Evolutionary conservation across 2,329 filamentous ascomycete species (phyloP), one percentile per base, ranked within the genome.

Genomic region (Xylariaceae sp.): DNA sequence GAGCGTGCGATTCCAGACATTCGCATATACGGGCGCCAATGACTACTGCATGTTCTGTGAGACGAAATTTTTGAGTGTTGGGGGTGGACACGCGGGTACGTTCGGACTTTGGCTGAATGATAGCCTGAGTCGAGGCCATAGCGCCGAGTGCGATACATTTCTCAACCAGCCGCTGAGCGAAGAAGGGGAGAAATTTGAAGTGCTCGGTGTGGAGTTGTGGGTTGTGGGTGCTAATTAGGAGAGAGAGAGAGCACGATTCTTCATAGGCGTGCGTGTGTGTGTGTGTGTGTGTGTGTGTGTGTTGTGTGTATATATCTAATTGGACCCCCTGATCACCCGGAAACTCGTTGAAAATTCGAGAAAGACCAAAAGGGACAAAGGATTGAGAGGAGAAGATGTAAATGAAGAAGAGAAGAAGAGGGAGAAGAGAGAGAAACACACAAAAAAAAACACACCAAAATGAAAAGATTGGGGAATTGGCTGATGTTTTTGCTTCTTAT

Each of bases 41-140:
- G 94, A 97, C 71, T 99, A 95, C 70, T 90, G 92, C 76, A 94
- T 97, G 62, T 88, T 95, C 66, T 97, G 92, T 72, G 91, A 97
- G 72, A 78, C 83, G 2, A 82, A 85, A 29, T 97, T 88, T 69
- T 72, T 99, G 43, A 65, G 63, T 27, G 65, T 70, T 11, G 80
- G 97, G 26, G 94, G 94, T 8, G 92, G 90, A 53, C 89, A 79
- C 43, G 91, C 96, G 63, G 92, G 94, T 0, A 88, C 88, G 64
- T 97, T 94, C 69, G 94, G 94, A 2, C 76, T 99, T 4, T 97
- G 94, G 94, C 79, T 99, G 9, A 89, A 96, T 68, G 87, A 92
- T 63, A 83, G 83, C 19, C 82, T 97, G 45, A 88, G 92, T 60
- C 82, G 86, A 54, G 94, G 94, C 2, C 83, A 96, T 50, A 95